Percentiles rank a stretch among this genome's conserved stretches.
Evolutionary conservation across 495 filamentous ascomycete species (phyloP).

Genomic region (Parmelia sp.): DNA sequence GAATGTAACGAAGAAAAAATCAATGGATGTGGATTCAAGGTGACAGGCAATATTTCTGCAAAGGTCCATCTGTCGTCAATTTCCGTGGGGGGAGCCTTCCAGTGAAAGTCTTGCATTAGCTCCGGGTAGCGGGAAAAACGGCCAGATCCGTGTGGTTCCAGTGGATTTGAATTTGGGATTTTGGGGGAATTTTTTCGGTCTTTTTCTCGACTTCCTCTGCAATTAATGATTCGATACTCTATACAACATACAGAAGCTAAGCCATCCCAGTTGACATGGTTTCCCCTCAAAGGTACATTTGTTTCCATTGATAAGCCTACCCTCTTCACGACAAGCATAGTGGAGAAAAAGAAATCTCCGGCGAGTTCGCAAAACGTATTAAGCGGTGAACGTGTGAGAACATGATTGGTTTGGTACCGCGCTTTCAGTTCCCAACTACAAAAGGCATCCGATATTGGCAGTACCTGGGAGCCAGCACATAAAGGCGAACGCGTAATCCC

Average conservation of each 20-base stretch:
- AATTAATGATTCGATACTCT: no score
- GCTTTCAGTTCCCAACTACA: neutral
- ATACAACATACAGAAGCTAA: neutral
- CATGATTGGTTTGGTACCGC: neutral
- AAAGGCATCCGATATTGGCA: neutral
- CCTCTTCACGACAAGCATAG: no score
- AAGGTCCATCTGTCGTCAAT: slow-evolving; percentile 12
- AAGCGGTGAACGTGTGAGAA: neutral
- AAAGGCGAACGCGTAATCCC: neutral
- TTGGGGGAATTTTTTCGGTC: no score
- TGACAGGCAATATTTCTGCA: neutral
- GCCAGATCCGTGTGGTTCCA: neutral
- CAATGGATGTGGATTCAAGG: neutral
- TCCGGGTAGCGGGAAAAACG: neutral
- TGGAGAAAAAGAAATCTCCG: no score
- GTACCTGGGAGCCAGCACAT: neutral
- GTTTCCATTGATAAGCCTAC: no score
- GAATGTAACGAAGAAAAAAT: neutral
- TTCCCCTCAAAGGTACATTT: no score
- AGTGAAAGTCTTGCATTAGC: neutral
- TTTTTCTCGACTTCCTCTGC: no score
- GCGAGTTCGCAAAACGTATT: no score
- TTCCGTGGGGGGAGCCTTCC: neutral
- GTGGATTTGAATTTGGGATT: no score
- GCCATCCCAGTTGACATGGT: no score